phyloP scores from a whole-genome alignment of 2,329 filamentous ascomycete genomes.

The Fusarium nisikadoi region DNA sequence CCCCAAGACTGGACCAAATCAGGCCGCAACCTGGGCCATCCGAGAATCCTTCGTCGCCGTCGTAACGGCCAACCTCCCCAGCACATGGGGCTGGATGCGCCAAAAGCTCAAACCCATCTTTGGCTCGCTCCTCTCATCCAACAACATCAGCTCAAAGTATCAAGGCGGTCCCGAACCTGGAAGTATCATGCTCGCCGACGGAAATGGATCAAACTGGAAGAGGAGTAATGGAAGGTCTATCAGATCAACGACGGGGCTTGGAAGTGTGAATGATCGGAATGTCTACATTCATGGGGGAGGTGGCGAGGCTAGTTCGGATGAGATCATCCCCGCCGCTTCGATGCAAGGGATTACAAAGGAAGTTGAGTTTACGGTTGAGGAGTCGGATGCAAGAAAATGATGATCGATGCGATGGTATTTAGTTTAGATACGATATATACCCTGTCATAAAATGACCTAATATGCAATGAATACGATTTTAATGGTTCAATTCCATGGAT shows the following conservation, averaged over 20 bases:
- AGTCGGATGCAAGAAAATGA: slow-evolving; percentile 2
- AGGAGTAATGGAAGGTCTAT: slow-evolving; percentile 24
- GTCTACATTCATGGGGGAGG: slow-evolving; percentile 31
- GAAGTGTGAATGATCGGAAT: not conserved
- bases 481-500: not conserved
- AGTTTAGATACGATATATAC: not conserved
- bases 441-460: not conserved
- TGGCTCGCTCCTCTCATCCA: slow-evolving; percentile 40
- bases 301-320: slow-evolving; percentile 35
- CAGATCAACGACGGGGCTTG: slow-evolving; percentile 3
- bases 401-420: not conserved
- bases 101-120: slow-evolving; percentile 41
- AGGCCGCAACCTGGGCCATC: slow-evolving; percentile 51
- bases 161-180: slow-evolving; percentile 31
- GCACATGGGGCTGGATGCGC: slow-evolving; percentile 44
- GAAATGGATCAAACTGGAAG: slow-evolving; percentile 27
- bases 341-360: slow-evolving; percentile 28
- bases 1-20: slow-evolving; percentile 47
- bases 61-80: slow-evolving; percentile 52
- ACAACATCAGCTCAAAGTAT: slow-evolving; percentile 30
- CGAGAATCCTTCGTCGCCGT: slow-evolving; percentile 55
- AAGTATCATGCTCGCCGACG: slow-evolving; percentile 40
- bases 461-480: not conserved
- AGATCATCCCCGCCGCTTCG: slow-evolving; percentile 22
- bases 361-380: slow-evolving; percentile 34